phyloP scores from a whole-genome alignment of 352 stramenopile genomes.

The Plasmopara muralis region DNA sequence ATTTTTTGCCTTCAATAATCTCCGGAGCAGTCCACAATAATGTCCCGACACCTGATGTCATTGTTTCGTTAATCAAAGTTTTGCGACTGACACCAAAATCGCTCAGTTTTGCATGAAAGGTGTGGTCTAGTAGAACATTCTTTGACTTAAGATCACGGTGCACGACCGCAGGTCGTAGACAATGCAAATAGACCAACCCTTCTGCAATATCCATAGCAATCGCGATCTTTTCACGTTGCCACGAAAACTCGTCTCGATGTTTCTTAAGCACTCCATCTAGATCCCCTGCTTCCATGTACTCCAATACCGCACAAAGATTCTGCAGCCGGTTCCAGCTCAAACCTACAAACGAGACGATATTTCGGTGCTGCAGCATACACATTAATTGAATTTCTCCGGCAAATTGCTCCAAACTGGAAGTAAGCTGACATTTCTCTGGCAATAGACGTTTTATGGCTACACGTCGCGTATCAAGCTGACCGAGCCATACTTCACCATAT shows the following conservation, averaged over 20 bases:
- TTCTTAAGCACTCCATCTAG: constrained; percentile 53
- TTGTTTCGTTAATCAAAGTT: constrained; percentile 61
- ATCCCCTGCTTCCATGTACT: constrained; percentile 77
- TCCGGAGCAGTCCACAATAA: constrained; percentile 83
- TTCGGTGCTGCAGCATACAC: constrained; percentile 60
- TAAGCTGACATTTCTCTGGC: constrained; percentile 48
- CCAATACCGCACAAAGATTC: constrained; percentile 67
- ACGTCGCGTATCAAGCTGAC: constrained; percentile 54
- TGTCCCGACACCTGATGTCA: constrained; percentile 74
- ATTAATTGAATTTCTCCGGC: constrained; percentile 66
- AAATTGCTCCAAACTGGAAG: constrained; percentile 55
- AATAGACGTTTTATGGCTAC: constrained; percentile 72
- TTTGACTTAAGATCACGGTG: constrained; percentile 86
- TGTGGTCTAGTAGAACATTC: constrained; percentile 73
- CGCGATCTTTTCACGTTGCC: constrained; percentile 63
- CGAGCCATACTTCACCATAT: constrained; percentile 68
- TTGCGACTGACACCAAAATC: constrained; percentile 84
- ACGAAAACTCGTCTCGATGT: constrained; percentile 45
- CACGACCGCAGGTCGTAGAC: constrained; percentile 57
- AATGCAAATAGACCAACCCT: constrained; percentile 82
- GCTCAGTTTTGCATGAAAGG: constrained; percentile 71
- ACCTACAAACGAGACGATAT: constrained; percentile 69
- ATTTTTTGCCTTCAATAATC: constrained; percentile 82
- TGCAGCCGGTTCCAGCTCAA: constrained; percentile 60
- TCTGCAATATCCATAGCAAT: constrained; percentile 82